These are phyloP conservation scores for Strobilomyces echinocephalus DNA, from an alignment of 768 basidiomycete genomes.

Conservation along the genomic window DNA sequence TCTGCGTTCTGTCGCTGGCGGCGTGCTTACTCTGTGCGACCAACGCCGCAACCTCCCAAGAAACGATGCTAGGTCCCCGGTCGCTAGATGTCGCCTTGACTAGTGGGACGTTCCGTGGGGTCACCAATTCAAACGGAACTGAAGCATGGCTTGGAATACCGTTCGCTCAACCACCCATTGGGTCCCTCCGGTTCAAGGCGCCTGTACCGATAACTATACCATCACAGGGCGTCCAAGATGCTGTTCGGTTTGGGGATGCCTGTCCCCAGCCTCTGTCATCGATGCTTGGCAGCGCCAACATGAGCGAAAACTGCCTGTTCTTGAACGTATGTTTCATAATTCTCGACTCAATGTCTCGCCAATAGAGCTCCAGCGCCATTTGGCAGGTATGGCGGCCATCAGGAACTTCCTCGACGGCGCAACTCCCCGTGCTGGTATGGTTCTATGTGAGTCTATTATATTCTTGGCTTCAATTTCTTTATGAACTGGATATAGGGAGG, in stretches of 20 bases:
- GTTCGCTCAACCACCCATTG: slow-evolving; percentile 54
- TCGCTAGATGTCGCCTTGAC: slow-evolving; percentile 35
- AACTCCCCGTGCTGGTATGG: slow-evolving; percentile 20
- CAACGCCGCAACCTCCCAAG: background rate
- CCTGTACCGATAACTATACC: slow-evolving; percentile 40
- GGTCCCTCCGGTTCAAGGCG: slow-evolving; percentile 51
- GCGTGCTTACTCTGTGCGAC: background rate
- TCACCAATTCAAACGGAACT: slow-evolving; percentile 38
- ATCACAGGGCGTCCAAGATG: slow-evolving; percentile 33
- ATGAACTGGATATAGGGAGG: slow-evolving; percentile 6
- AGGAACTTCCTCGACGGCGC: background rate
- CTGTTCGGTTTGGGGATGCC: slow-evolving; percentile 49
- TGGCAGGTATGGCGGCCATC: slow-evolving; percentile 19
- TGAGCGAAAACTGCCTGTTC: slow-evolving; percentile 51
- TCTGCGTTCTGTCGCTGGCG: background rate
- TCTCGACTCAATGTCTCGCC: background rate
- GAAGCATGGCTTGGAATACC: slow-evolving; percentile 61
- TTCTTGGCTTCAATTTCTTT: background rate
- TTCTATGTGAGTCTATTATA: slow-evolving; percentile 12
- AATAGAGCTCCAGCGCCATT: background rate
- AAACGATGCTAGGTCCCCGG: background rate
- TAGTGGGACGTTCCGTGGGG: slow-evolving; percentile 46
- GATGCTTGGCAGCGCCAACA: slow-evolving; percentile 36
- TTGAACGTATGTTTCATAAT: slow-evolving; percentile 37
- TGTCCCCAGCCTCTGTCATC: slow-evolving; percentile 45